Percentiles rank a stretch among this genome's conserved stretches.
Conservation (phyloP, 2,329 filamentous ascomycete species). For the Monilinia aucupariae region DNA sequence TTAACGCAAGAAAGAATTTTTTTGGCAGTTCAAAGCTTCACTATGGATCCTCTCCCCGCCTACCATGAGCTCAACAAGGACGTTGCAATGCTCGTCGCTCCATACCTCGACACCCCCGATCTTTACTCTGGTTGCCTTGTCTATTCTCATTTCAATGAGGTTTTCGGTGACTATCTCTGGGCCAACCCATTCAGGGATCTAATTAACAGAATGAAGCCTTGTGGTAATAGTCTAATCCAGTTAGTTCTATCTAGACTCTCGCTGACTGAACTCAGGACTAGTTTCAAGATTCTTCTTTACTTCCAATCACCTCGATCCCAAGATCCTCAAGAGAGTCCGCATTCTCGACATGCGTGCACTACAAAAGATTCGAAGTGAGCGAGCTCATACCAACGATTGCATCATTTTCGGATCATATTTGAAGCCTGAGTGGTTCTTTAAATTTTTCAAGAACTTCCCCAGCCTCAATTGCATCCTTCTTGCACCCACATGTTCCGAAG, state of each 20-base stretch:
- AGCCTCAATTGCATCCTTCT: conserved; percentile 11
- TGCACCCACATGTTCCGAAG: background rate
- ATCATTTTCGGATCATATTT: background rate
- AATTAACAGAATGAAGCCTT: conserved; percentile 14
- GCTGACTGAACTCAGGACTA: background rate
- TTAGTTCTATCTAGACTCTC: background rate
- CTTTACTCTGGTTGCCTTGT: conserved; percentile 20
- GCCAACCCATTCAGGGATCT: conserved; percentile 23
- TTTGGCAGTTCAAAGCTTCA: background rate
- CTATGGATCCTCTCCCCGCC: background rate
- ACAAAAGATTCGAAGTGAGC: background rate
- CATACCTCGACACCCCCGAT: conserved; percentile 19
- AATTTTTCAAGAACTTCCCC: background rate
- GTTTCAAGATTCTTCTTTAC: background rate
- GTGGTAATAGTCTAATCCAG: conserved; percentile 16
- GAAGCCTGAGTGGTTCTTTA: conserved; percentile 7
- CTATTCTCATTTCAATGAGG: conserved; percentile 20
- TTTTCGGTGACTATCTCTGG: conserved; percentile 24
- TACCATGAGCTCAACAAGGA: conserved; percentile 7
- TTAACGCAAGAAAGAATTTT: background rate
- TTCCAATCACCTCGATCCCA: background rate
- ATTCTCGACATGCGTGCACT: conserved; percentile 11
- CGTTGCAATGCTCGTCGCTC: conserved; percentile 16
- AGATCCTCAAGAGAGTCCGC: conserved; percentile 28
- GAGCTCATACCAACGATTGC: conserved; percentile 6